A percentile compares a stretch with the other conserved stretches of the same genome.
Conservation (phyloP, 495 filamentous ascomycete species). For the Darksidea phi region DNA sequence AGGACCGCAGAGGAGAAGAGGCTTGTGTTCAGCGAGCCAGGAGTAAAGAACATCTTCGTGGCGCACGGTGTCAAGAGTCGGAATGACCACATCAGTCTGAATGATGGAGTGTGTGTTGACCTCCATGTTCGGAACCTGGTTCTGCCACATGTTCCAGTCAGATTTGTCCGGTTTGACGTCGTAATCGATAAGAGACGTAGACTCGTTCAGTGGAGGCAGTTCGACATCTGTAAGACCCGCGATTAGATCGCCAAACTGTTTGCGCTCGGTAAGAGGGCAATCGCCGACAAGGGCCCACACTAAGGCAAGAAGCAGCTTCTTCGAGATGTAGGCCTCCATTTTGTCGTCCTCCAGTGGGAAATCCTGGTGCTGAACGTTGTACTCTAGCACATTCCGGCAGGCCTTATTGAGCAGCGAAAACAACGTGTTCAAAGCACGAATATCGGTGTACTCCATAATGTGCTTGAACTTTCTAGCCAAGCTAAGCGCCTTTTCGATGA, state of each 20-base stretch:
- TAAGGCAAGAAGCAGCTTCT: slow-evolving; percentile 85
- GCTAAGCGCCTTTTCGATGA: slow-evolving; percentile 72
- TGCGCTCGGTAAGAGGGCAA: slow-evolving; percentile 84
- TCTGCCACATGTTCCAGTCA: slow-evolving; percentile 91
- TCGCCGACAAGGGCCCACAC: slow-evolving; percentile 96
- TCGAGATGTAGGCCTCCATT: slow-evolving; percentile 82
- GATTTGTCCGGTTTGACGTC: slow-evolving; percentile 82
- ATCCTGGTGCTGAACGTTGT: slow-evolving; percentile 89
- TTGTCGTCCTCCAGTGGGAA: slow-evolving; percentile 89
- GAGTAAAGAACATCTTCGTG: slow-evolving; percentile 98
- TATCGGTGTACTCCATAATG: slow-evolving; percentile 96
- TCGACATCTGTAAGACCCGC: slow-evolving; percentile 79
- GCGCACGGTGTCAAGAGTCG: slow-evolving; percentile 91
- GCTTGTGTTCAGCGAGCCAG: slow-evolving; percentile 98
- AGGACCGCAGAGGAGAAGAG: slow-evolving; percentile 91
- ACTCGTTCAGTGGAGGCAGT: slow-evolving; percentile 68
- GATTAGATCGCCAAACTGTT: slow-evolving; percentile 80
- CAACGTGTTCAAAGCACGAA: slow-evolving; percentile 84
- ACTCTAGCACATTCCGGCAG: slow-evolving; percentile 88
- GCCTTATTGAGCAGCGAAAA: slow-evolving; percentile 94
- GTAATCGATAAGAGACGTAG: slow-evolving; percentile 87
- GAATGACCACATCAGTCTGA: slow-evolving; percentile 96
- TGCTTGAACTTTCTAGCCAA: slow-evolving; percentile 78
- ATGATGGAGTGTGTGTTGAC: slow-evolving; percentile 97
- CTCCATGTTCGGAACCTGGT: slow-evolving; percentile 88